Percentiles rank a stretch among this genome's conserved stretches.
Conservation (phyloP, 116 monocot genomes). For the Phalaenopsis hybrid region DNA sequence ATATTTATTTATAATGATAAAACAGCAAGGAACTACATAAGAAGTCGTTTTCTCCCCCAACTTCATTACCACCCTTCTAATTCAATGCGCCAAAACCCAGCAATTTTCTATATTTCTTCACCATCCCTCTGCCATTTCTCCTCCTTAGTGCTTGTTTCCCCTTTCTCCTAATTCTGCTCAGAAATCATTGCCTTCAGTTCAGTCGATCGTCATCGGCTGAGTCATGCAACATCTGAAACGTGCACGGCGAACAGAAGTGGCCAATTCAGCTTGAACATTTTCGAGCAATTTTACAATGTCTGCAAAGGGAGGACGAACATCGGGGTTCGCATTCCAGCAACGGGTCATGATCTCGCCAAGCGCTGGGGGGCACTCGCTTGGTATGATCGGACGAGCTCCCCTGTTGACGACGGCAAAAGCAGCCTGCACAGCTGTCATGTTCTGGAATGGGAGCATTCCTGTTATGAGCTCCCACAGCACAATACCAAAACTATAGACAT, state of each 20-base stretch:
- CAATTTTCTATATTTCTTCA: not conserved
- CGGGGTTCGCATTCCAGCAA: slow-evolving; percentile 87
- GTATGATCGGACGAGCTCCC: slow-evolving; percentile 63
- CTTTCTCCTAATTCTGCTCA: not conserved
- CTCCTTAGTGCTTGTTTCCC: not conserved
- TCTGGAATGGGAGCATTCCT: slow-evolving; percentile 85
- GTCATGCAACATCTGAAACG: slow-evolving; percentile 89
- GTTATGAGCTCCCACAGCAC: slow-evolving; percentile 98
- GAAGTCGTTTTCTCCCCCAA: too few relatives aligned
- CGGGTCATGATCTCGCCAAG: slow-evolving; percentile 80
- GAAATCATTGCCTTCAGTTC: not conserved
- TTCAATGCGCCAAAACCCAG: not conserved
- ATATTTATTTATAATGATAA: too few relatives aligned
- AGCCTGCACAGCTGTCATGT: slow-evolving; percentile 93
- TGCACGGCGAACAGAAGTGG: slow-evolving; percentile 65
- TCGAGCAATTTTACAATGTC: slow-evolving; percentile 87
- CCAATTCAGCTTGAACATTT: slow-evolving; percentile 58
- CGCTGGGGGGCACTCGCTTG: slow-evolving; percentile 66
- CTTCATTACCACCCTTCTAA: too few relatives aligned
- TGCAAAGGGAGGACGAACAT: slow-evolving; percentile 77
- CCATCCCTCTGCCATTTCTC: not conserved
- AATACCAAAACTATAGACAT: slow-evolving; percentile 95
- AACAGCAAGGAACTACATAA: too few relatives aligned
- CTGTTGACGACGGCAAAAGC: slow-evolving; percentile 97
- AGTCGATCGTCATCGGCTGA: slow-evolving; percentile 77